Conservation (phyloP, 1,284 basidiomycete genomes). For the Schizophyllum commune region DNA sequence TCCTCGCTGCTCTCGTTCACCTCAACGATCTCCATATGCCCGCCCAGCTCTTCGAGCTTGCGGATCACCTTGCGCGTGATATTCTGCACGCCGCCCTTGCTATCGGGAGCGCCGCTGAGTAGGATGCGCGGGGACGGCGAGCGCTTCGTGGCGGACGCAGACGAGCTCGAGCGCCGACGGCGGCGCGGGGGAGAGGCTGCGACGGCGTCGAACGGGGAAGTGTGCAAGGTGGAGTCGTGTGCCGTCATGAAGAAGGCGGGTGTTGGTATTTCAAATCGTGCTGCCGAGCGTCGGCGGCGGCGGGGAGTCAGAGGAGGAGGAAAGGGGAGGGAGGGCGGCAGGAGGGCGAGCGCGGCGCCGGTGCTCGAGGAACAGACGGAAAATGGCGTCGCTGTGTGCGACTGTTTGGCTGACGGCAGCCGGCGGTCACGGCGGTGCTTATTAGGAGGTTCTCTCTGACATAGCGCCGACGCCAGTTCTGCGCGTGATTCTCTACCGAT, state of each 20-base stretch:
- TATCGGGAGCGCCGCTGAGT: neutral
- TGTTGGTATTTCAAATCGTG: neutral
- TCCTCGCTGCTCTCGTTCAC: constrained; percentile 6
- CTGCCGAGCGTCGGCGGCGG: neutral
- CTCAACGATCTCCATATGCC: constrained; percentile 4
- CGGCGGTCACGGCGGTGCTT: neutral
- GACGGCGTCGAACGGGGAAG: neutral
- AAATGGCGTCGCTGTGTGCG: neutral
- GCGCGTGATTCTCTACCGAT: no score
- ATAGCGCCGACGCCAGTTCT: neutral
- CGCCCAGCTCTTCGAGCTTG: constrained; percentile 9
- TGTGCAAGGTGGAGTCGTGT: neutral
- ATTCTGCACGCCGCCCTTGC: constrained; percentile 5
- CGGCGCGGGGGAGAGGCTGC: neutral
- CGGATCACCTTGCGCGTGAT: constrained; percentile 12
- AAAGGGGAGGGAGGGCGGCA: neutral
- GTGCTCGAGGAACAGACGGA: neutral
- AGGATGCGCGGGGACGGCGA: neutral
- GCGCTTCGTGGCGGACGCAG: neutral
- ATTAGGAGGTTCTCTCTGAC: neutral
- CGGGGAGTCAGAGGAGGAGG: neutral
- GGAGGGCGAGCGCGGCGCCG: neutral
- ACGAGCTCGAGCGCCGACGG: neutral
- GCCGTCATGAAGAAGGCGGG: neutral
- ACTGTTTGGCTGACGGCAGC: neutral